These are phyloP conservation scores for Globisporangium cederbergense DNA, from an alignment of 352 stramenopile genomes.

Conservation along the genomic window DNA sequence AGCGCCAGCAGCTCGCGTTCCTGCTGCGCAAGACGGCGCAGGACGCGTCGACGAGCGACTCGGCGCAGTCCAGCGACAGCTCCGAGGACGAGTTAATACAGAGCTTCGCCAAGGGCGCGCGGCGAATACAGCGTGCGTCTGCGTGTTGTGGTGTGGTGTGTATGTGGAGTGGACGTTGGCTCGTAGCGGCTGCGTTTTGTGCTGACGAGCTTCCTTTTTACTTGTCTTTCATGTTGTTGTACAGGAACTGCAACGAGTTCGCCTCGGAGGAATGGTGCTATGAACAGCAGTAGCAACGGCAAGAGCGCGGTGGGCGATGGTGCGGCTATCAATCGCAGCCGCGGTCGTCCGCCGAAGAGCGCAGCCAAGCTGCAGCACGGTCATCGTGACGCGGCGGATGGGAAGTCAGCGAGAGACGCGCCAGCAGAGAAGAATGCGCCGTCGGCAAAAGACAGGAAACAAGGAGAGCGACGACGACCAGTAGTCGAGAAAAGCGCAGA, in stretches of 20 bases:
- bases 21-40: slow-evolving; percentile 69
- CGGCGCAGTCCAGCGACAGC: slow-evolving; percentile 25
- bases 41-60: slow-evolving; percentile 32
- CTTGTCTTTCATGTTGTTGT: neutral
- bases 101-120: slow-evolving; percentile 2
- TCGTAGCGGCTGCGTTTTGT: neutral
- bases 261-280: slow-evolving; percentile 19
- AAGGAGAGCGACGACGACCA: neutral
- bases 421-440: neutral
- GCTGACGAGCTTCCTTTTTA: slow-evolving; percentile 5
- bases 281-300: slow-evolving; percentile 12
- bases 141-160: neutral
- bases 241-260: slow-evolving; percentile 20
- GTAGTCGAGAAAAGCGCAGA: neutral
- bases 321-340: slow-evolving; percentile 34
- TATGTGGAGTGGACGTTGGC: neutral
- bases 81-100: slow-evolving; percentile 27
- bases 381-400: neutral
- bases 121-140: slow-evolving; percentile 15
- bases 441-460: neutral
- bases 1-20: slow-evolving; percentile 83
- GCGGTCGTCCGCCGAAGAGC: slow-evolving; percentile 42
- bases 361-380: slow-evolving; percentile 28
- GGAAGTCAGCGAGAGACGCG: neutral
- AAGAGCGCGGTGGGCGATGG: slow-evolving; percentile 13